Conservation (phyloP, 2,329 filamentous ascomycete species). For the Monosporascus sp. region DNA sequence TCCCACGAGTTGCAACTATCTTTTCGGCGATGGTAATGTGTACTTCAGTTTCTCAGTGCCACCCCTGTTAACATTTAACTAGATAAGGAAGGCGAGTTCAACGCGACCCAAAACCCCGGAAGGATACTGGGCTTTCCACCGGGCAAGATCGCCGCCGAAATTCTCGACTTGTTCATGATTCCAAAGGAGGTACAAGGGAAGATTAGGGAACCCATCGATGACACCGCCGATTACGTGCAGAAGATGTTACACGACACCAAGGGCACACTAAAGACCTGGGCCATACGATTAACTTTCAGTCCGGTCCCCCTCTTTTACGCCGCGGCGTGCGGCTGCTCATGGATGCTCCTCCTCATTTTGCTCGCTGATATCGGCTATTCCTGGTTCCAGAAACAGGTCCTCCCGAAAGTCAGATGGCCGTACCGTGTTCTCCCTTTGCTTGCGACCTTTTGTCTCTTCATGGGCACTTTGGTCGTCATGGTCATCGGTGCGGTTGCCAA, state of each 20-base stretch:
- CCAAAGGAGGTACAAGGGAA: conserved; percentile 2
- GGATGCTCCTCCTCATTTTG: neutral
- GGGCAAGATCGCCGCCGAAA: neutral
- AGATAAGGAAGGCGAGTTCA: neutral
- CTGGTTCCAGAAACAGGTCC: neutral
- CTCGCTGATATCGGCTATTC: neutral
- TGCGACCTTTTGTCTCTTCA: neutral
- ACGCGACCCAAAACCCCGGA: neutral
- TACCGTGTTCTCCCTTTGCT: neutral
- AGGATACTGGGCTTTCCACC: neutral
- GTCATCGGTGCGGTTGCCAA: neutral
- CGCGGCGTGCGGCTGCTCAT: neutral
- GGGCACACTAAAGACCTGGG: neutral
- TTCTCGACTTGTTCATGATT: neutral
- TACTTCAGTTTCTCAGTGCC: neutral
- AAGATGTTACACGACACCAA: neutral
- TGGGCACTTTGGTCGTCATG: neutral
- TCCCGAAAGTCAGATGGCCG: neutral
- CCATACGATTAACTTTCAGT: neutral
- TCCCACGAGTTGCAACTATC: neutral
- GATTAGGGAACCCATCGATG: conserved; percentile 1
- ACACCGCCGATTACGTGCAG: neutral
- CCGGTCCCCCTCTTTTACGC: neutral
- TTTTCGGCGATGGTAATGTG: neutral
- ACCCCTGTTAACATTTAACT: neutral